These are phyloP conservation scores for Thraustochytrium striatum DNA, from an alignment of 352 stramenopile species.

Conservation along the genomic window DNA sequence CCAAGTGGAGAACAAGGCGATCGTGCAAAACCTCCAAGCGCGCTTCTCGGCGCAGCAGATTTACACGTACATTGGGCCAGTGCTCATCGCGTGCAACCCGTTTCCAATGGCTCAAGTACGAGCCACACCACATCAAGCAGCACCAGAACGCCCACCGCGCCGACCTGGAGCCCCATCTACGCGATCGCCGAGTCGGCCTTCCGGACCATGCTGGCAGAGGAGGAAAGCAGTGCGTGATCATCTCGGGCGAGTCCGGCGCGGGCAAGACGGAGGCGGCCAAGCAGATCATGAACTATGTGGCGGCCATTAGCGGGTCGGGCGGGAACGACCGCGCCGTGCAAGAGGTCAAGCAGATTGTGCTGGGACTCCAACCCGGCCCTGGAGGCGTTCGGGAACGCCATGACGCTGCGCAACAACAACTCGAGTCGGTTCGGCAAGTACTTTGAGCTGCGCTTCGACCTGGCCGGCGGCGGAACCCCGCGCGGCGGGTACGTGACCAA, in stretches of 20 bases:
- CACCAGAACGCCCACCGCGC: conserved; percentile 55
- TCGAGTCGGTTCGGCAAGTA: conserved; percentile 92
- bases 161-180: conserved; percentile 71
- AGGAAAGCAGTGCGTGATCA: conserved; percentile 84
- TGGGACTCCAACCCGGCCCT: neutral
- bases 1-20: conserved; percentile 49
- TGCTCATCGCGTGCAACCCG: conserved; percentile 81
- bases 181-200: conserved; percentile 80
- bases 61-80: conserved; percentile 82
- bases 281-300: conserved; percentile 89
- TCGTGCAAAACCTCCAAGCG: conserved; percentile 59
- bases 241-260: conserved; percentile 81
- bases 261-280: conserved; percentile 95
- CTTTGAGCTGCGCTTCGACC: conserved; percentile 94
- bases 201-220: conserved; percentile 67
- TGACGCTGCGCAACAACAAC: conserved; percentile 93
- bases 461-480: conserved; percentile 52
- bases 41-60: conserved; percentile 73
- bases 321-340: conserved; percentile 28
- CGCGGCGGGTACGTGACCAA: conserved; percentile 49
- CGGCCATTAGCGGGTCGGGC: conserved; percentile 63
- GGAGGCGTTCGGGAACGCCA: conserved; percentile 95
- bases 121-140: conserved; percentile 55
- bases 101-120: conserved; percentile 69
- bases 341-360: conserved; percentile 66